Evolutionary conservation across 2,329 filamentous ascomycete species (phyloP).

Genomic region (Drechslerella coelobrocha): DNA sequence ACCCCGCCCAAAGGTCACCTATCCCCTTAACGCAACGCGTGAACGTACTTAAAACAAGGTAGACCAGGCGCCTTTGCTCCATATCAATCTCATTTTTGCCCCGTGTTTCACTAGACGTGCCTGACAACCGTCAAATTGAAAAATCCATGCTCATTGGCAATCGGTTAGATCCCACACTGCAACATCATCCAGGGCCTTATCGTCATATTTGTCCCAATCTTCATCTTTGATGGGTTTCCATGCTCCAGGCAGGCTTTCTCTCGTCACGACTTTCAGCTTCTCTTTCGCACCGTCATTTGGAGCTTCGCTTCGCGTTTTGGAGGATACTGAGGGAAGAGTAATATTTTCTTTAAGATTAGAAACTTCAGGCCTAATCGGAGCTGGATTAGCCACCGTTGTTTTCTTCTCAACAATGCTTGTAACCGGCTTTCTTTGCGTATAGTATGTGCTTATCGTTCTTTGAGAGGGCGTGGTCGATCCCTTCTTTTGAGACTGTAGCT

Average conservation of each 20-base stretch:
- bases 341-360: constrained; percentile 17
- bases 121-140: background rate
- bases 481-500: constrained; percentile 7
- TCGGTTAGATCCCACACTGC: constrained; percentile 32
- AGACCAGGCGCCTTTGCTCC: background rate
- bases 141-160: constrained; percentile 1
- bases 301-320: background rate
- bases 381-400: background rate
- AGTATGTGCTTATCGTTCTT: constrained; percentile 26
- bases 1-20: too few species aligned
- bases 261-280: constrained; percentile 16
- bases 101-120: background rate
- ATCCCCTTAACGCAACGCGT: background rate
- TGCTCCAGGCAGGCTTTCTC: constrained; percentile 33
- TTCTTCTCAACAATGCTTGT: background rate
- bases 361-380: background rate
- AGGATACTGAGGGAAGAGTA: background rate
- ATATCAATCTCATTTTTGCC: background rate
- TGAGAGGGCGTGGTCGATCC: background rate
- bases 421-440: constrained; percentile 21
- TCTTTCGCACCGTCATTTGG: background rate
- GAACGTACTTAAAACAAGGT: background rate
- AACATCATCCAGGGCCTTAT: constrained; percentile 26
- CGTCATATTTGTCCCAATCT: constrained; percentile 19
- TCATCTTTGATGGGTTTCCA: constrained; percentile 23